Evolutionary conservation across 129 eudicot species (phyloP), one percentile per base, ranked within the genome.

Genomic region (Glebionis coronaria): DNA sequence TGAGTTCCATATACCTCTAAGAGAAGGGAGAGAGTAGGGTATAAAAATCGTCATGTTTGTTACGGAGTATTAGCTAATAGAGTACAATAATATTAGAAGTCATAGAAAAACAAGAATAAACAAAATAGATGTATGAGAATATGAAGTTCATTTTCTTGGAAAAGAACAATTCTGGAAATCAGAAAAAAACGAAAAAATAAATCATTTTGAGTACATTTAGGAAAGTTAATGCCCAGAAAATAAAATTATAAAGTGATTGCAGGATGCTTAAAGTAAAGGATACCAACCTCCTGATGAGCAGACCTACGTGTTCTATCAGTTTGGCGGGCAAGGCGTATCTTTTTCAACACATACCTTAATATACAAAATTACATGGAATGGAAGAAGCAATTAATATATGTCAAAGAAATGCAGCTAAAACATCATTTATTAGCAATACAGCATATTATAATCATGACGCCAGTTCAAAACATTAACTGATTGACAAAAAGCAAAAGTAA

Each of bases 311-410:
- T 86, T 84, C 99, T 81, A 74, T 94, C 87, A 53, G 99, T 89
- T 81, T 94, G 99, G 78, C 99, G 97, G 28, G 99, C 99, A 60
- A 94, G 97, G 46, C 99, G 99, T 56, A 94, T 94, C 87, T 94
- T 94, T 75, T 94, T 94, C 78, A 94, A 66, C 65, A 94, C 99
- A 84, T 94, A 94, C 97, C 99, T 93, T 79, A 55, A 69, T 42
- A 65, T 76, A 64, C 68, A 81, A 40, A 73, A 57, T 77, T 44
- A 69, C 63, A 42, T 56, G 16, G 52, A 52, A 60, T 65, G 67
- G 54, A 77, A 60, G 55, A 51, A 75, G 25, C 75, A 65, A 71
- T 66, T 23, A 74, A 64, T 21, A 75, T 46, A 54, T 53, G 52
- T 50, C 40, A 50, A 50, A 23, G 40, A 75, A 67, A 38, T 60